These are phyloP conservation scores for Combretum micranthum DNA, from an alignment of 345 rosid genomes.

Conservation along the genomic window DNA sequence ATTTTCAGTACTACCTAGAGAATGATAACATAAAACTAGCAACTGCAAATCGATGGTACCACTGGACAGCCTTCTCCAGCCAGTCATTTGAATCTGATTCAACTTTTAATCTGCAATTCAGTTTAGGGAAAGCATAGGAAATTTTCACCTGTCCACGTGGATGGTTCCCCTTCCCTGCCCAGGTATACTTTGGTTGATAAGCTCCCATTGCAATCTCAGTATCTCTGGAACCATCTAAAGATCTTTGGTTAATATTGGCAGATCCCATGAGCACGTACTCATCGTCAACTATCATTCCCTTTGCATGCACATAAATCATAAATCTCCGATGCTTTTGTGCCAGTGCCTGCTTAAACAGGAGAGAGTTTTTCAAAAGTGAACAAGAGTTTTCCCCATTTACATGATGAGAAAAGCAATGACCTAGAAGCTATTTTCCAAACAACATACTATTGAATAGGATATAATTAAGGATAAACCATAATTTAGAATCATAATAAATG, in stretches of 20 bases:
- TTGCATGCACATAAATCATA: slow-evolving; percentile 72
- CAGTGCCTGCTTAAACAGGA: slow-evolving; percentile 25
- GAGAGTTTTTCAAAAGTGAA: background rate
- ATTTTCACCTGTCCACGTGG: slow-evolving; percentile 49
- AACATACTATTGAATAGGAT: too few species aligned
- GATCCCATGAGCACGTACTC: slow-evolving; percentile 63
- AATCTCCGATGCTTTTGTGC: slow-evolving; percentile 40
- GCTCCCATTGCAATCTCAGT: slow-evolving; percentile 74
- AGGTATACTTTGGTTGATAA: slow-evolving; percentile 52
- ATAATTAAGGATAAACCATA: too few species aligned
- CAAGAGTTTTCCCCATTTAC: background rate
- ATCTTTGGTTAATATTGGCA: slow-evolving; percentile 74
- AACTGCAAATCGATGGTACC: too few species aligned
- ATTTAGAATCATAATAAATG: too few species aligned
- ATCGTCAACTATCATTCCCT: slow-evolving; percentile 72
- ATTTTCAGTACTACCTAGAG: too few species aligned
- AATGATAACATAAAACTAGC: too few species aligned
- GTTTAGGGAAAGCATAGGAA: too few species aligned
- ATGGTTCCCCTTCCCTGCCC: slow-evolving; percentile 40
- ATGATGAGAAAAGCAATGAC: background rate
- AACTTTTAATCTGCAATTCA: background rate
- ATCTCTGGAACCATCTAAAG: slow-evolving; percentile 73
- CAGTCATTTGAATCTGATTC: background rate
- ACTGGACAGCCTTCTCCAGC: background rate
- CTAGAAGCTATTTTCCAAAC: too few species aligned